Conservation (phyloP, 2,329 filamentous ascomycete species). For the Orbilia javanica region DNA sequence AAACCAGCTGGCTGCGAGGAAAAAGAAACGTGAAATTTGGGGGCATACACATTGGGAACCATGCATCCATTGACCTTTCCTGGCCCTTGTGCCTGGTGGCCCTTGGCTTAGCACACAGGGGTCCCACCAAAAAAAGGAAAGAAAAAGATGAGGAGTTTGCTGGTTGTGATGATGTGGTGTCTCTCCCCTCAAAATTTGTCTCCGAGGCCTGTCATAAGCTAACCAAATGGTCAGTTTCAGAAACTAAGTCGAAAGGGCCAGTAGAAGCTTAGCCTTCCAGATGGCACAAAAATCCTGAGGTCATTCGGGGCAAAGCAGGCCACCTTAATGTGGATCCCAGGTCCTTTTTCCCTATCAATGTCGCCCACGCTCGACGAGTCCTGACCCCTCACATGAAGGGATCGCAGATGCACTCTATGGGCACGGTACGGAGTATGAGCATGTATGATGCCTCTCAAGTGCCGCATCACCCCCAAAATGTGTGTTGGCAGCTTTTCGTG, state of each 20-base stretch:
- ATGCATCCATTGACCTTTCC: constrained; percentile 57
- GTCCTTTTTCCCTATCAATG: constrained; percentile 40
- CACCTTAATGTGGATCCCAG: constrained; percentile 25
- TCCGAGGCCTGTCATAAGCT: constrained; percentile 49
- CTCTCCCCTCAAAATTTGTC: constrained; percentile 54
- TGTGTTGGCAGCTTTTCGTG: constrained; percentile 22
- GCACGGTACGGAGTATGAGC: no score
- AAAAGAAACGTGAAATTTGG: constrained; percentile 57
- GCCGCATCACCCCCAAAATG: constrained; percentile 33
- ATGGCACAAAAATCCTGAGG: constrained; percentile 38
- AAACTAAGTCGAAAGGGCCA: constrained; percentile 24
- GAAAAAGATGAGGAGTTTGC: constrained; percentile 39
- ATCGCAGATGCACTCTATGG: no score
- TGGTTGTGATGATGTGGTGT: constrained; percentile 56
- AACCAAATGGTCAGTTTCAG: constrained; percentile 55
- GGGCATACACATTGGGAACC: constrained; percentile 44
- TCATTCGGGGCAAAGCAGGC: constrained; percentile 35
- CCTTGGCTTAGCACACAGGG: constrained; percentile 48
- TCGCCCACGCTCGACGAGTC: constrained; percentile 34
- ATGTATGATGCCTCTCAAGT: constrained; percentile 48
- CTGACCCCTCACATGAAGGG: constrained; percentile 54
- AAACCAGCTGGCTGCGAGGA: neutral
- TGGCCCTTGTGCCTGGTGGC: constrained; percentile 57
- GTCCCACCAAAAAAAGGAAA: constrained; percentile 48
- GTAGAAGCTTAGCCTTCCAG: constrained; percentile 27